Conservation (phyloP, 805 yeast genomes). For the Blastobotrys americana region DNA sequence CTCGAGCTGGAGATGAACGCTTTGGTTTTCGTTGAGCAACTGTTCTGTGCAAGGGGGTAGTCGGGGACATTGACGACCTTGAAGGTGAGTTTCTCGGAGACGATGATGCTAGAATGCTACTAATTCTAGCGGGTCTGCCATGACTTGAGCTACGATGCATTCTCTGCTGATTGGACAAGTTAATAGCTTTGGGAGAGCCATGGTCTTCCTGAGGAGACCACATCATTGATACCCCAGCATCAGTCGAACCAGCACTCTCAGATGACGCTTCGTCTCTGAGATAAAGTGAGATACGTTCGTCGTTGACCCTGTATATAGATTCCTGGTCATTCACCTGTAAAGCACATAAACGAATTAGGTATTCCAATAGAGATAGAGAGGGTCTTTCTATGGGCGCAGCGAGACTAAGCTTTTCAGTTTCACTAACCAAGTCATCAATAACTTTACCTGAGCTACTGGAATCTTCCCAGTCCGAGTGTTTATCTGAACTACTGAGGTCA, state of each 20-base stretch:
- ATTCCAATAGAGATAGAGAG: slow-evolving; percentile 57
- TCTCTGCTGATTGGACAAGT: slow-evolving; percentile 1
- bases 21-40: slow-evolving; percentile 1
- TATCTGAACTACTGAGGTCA: no score
- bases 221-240: background rate
- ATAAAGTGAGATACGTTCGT: slow-evolving; percentile 57
- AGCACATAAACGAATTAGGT: slow-evolving; percentile 50
- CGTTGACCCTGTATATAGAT: slow-evolving; percentile 48
- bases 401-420: slow-evolving; percentile 8
- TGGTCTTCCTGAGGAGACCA: background rate
- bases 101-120: background rate
- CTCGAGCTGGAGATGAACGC: background rate
- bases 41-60: background rate
- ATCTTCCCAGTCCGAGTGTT: no score
- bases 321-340: slow-evolving; percentile 54
- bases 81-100: background rate
- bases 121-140: background rate
- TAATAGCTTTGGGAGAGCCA: slow-evolving; percentile 1
- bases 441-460: no score
- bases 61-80: background rate
- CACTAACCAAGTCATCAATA: slow-evolving; percentile 12
- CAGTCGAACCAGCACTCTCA: background rate
- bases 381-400: slow-evolving; percentile 14
- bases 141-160: slow-evolving; percentile 3
- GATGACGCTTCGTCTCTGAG: slow-evolving; percentile 45